A percentile compares a stretch with the other conserved stretches of the same genome.
These are phyloP conservation scores for Xylariomycetidae sp. DNA, from an alignment of 2,329 filamentous ascomycete species.

Conservation along the genomic window DNA sequence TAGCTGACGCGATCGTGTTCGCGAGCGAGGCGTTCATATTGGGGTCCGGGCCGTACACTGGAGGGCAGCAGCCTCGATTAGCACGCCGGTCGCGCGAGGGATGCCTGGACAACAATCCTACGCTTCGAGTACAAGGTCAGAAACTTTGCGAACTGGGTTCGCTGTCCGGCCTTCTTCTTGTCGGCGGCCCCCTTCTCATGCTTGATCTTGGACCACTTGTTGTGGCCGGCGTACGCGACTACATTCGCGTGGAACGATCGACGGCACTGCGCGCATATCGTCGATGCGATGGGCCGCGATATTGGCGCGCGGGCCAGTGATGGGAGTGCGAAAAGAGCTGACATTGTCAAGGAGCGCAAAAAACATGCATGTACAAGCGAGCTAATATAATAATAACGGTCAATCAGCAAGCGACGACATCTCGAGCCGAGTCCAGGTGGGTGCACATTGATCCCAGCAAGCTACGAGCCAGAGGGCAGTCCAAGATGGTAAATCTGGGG, in stretches of 20 bases:
- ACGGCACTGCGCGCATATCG: slow-evolving; percentile 41
- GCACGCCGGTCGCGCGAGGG: too few relatives aligned
- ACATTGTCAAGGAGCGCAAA: slow-evolving; percentile 10
- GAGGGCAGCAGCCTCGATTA: slow-evolving; percentile 10
- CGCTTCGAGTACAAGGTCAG: slow-evolving; percentile 71
- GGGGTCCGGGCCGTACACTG: slow-evolving; percentile 71
- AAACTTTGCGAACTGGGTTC: slow-evolving; percentile 62
- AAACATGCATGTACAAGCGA: too few relatives aligned
- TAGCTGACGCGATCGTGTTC: slow-evolving; percentile 66
- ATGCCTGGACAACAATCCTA: too few relatives aligned
- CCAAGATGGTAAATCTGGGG: too few relatives aligned
- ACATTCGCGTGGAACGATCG: slow-evolving; percentile 38
- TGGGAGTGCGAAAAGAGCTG: slow-evolving; percentile 10
- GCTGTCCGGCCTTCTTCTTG: slow-evolving; percentile 66
- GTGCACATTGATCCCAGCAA: too few relatives aligned
- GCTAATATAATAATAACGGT: too few relatives aligned
- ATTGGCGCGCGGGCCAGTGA: slow-evolving; percentile 5
- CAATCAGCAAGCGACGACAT: too few relatives aligned
- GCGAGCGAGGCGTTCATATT: slow-evolving; percentile 71
- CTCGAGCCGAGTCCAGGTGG: too few relatives aligned
- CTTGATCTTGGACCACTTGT: slow-evolving; percentile 92
- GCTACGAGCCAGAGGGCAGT: too few relatives aligned
- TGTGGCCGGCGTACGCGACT: slow-evolving; percentile 62
- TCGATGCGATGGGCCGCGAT: slow-evolving; percentile 7
- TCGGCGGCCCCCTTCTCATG: slow-evolving; percentile 91